A percentile compares a stretch with the other conserved stretches of the same genome.
These are phyloP conservation scores for Penicillium sp. DNA, from an alignment of 2,329 filamentous ascomycete species.

Conservation along the genomic window DNA sequence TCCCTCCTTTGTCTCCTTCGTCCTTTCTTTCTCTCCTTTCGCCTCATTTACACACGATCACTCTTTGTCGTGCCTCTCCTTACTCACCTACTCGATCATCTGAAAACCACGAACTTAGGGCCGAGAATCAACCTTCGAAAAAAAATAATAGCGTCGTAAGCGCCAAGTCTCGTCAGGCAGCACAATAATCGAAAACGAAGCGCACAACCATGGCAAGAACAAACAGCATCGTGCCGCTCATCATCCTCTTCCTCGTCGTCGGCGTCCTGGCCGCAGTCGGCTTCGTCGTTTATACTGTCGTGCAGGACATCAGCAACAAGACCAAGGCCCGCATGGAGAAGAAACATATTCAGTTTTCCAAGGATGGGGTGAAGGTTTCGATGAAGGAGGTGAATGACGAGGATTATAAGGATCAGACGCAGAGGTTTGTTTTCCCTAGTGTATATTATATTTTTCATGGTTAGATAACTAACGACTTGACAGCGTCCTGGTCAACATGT, in stretches of 20 bases:
- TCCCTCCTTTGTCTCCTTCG: not conserved
- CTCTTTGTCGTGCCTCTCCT: too few relatives aligned
- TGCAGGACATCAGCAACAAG: conserved; percentile 54
- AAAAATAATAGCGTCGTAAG: too few relatives aligned
- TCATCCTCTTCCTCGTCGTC: conserved; percentile 54
- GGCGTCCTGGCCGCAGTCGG: conserved; percentile 50
- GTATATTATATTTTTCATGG: too few relatives aligned
- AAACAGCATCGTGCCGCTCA: conserved; percentile 46
- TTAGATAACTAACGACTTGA: not conserved
- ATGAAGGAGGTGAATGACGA: conserved; percentile 57
- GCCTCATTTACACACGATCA: not conserved
- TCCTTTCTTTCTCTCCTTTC: not conserved
- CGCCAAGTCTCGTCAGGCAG: not conserved
- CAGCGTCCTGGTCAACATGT: conserved; percentile 47
- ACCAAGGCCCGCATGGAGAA: conserved; percentile 61
- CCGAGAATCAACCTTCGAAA: too few relatives aligned
- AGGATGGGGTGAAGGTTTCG: conserved; percentile 59
- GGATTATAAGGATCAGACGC: conserved; percentile 57
- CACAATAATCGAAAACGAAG: not conserved
- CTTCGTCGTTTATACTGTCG: conserved; percentile 56
- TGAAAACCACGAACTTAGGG: too few relatives aligned
- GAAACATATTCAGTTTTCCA: conserved; percentile 58
- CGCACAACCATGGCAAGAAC: conserved; percentile 11
- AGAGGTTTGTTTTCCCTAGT: conserved; percentile 44
- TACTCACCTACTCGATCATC: too few relatives aligned